Conservation (phyloP, 345 rosid species). For the Citrus hindsii region DNA sequence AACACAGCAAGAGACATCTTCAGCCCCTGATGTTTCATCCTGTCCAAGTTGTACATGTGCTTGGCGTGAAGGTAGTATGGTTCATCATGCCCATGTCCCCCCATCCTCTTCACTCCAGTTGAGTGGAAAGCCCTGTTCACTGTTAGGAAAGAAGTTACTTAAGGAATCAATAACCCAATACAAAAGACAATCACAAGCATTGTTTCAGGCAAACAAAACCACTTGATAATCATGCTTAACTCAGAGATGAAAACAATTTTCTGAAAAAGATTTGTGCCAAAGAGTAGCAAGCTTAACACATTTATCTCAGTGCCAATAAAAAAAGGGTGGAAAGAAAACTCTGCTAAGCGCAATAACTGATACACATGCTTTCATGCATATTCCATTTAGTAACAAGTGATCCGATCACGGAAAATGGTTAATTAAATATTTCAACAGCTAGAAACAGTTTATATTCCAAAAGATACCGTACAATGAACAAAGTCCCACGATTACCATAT, state of each 20-base stretch:
- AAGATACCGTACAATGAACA: not conserved
- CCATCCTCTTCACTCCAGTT: conserved; percentile 76
- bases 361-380: not conserved
- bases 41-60: conserved; percentile 98
- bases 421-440: not conserved
- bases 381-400: not conserved
- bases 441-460: not conserved
- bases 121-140: conserved; percentile 50
- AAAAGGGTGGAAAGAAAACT: not conserved
- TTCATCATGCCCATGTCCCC: conserved; percentile 68
- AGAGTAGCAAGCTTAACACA: not conserved
- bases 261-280: not conserved
- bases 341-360: not conserved
- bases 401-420: too few relatives aligned
- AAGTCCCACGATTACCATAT: not conserved
- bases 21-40: conserved; percentile 74
- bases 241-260: too few relatives aligned
- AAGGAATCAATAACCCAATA: not conserved
- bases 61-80: conserved; percentile 82
- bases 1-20: conserved; percentile 85
- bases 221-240: too few relatives aligned
- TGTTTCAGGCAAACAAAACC: not conserved
- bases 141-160: conserved; percentile 15
- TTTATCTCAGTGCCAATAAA: not conserved
- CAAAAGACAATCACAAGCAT: not conserved